Percentiles rank a stretch among this genome's conserved stretches.
These are phyloP conservation scores for Amylostereum areolatum DNA, from an alignment of 1,284 basidiomycete species.

Conservation along the genomic window DNA sequence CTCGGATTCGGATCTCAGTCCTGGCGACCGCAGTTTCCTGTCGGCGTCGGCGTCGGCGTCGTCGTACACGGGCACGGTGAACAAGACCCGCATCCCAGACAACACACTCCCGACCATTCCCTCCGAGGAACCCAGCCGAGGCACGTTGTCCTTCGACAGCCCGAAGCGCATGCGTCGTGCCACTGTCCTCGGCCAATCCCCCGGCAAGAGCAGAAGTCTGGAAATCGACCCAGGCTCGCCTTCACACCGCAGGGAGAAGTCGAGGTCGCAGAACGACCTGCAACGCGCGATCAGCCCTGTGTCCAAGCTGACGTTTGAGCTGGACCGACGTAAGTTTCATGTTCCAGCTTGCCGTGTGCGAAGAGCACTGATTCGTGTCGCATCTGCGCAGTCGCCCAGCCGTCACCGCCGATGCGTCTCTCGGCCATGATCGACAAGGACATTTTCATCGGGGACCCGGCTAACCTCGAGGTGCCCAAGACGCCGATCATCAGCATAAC, in stretches of 20 bases:
- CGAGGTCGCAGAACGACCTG: constrained; percentile 56
- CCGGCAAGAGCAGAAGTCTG: constrained; percentile 28
- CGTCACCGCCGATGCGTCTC: constrained; percentile 45
- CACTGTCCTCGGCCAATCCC: constrained; percentile 59
- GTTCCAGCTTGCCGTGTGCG: constrained; percentile 1
- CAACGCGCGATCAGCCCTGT: constrained; percentile 62
- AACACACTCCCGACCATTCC: constrained; percentile 22
- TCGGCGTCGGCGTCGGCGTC: constrained; percentile 16
- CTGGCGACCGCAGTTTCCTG: constrained; percentile 21
- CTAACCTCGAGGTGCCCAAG: constrained; percentile 9
- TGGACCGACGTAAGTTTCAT: constrained; percentile 45
- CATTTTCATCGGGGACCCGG: constrained; percentile 51
- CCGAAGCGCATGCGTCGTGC: constrained; percentile 54
- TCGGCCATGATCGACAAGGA: constrained; percentile 60
- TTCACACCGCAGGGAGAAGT: constrained; percentile 61
- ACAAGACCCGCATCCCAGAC: constrained; percentile 9
- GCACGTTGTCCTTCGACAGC: constrained; percentile 30
- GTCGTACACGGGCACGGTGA: constrained; percentile 11
- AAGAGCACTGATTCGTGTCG: neutral
- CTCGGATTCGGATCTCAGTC: neutral
- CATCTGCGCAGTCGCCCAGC: constrained; percentile 21
- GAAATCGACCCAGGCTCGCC: constrained; percentile 40
- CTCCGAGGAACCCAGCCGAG: constrained; percentile 18
- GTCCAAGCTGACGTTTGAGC: constrained; percentile 53
- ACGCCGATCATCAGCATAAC: constrained; percentile 8